Base-by-base conservation (phyloP, 2,329 filamentous ascomycete species). In the Colletotrichum aenigma region DNA sequence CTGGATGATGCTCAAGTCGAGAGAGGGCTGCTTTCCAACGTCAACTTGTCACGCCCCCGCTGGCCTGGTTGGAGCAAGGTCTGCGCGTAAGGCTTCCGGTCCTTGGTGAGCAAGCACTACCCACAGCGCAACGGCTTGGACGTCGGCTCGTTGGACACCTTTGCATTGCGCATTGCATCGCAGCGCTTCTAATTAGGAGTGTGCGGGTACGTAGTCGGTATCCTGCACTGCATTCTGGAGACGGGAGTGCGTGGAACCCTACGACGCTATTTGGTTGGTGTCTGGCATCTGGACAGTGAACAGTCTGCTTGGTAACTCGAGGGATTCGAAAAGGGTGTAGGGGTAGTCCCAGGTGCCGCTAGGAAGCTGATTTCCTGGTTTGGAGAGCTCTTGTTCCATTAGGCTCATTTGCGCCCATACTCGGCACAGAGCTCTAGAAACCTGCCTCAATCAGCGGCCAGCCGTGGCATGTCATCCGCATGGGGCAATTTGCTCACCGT, bases 341-440 rank as follows among this genome's bases (percentile, higher is more conserved):
- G 73, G 73, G 73, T 75, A 30, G 38, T 73, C 73, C 73, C 58
- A 68, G 73, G 36, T 69, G 70, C 28, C 34, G 4, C n/a, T 48
- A 43, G 43, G 32, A 75, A 75, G 73, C 73, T 75, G 65, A 73
- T 75, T 75, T 73, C 73, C 73, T 73, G 73, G 73, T 75, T 75
- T 73, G 73, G 70, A 75, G 64, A 75, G 73, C 73, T 75, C 56
- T 36, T 64, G 18, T 55, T 48, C 66, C 36, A n/a, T 55, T 36
- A 32, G 21, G 34, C 70, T 75, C 62, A 75, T 75, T 43, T 75
- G 64, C 43, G 43, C 64, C 73, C 70, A 75, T 75, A 65, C 65
- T 73, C 61, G 43, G 26, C 48, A 56, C 4, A 73, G 70, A 48
- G 64, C 70, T 73, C 70, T 75, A 73, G 73, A 75, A 75, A 66